phyloP scores from a whole-genome alignment of 2,329 filamentous ascomycete genomes.

The Aspergillus fijiensis region DNA sequence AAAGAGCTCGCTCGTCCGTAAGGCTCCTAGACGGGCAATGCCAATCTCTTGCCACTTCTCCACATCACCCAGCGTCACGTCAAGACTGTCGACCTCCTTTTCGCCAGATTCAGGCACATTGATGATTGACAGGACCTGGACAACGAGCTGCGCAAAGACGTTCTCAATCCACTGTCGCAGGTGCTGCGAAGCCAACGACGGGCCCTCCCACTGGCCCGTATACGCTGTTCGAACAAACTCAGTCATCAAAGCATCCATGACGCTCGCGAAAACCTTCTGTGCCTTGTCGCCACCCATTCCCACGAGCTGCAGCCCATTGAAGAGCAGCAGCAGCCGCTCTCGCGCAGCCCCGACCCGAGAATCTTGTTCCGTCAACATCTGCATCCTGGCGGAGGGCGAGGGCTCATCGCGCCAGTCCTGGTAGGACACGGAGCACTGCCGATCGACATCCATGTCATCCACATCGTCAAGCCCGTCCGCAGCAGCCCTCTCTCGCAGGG shows the following conservation, averaged over 20 bases:
- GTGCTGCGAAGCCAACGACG: conserved; percentile 49
- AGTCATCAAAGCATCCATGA: conserved; percentile 58
- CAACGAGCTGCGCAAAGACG: conserved; percentile 53
- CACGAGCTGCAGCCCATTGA: conserved; percentile 51
- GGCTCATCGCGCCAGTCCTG: conserved; percentile 37
- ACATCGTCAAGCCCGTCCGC: conserved; percentile 17
- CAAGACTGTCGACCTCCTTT: conserved; percentile 26
- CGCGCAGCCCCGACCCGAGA: conserved; percentile 31
- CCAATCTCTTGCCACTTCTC: conserved; percentile 58
- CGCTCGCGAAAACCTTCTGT: conserved; percentile 58
- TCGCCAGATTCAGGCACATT: conserved; percentile 26
- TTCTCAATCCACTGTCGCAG: conserved; percentile 58
- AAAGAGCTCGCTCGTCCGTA: conserved; percentile 58
- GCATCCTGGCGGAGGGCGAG: conserved; percentile 26
- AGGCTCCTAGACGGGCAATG: conserved; percentile 54
- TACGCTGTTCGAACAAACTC: conserved; percentile 58
- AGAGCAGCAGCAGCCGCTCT: conserved; percentile 38
- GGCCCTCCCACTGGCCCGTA: conserved; percentile 56
- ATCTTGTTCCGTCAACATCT: conserved; percentile 38
- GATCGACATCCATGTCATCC: conserved; percentile 42
- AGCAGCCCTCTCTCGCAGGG: conserved; percentile 24
- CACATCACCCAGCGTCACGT: conserved; percentile 44
- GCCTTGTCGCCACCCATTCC: conserved; percentile 56
- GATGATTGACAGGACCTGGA: conserved; percentile 49
- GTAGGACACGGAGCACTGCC: conserved; percentile 38